Evolutionary conservation across 75 land plant species (phyloP).

Genomic region (Picea sitchensis): DNA sequence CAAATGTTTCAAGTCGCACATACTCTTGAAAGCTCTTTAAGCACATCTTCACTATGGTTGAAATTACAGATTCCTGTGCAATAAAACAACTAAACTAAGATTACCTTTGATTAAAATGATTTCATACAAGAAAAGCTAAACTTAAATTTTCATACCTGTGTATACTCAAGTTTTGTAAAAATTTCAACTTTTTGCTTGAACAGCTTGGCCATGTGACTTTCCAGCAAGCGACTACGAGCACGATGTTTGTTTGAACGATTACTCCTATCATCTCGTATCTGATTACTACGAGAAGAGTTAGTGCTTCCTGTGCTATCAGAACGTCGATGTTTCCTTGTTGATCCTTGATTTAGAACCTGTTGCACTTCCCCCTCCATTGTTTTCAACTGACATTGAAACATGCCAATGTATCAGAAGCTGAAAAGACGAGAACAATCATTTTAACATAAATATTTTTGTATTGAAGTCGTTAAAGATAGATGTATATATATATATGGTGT

Average conservation of each 20-base stretch:
- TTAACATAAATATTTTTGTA: not conserved
- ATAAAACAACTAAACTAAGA: not conserved
- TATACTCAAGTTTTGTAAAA: slow-evolving; percentile 86
- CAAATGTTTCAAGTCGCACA: slow-evolving; percentile 90
- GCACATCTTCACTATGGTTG: slow-evolving; percentile 72
- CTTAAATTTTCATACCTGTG: slow-evolving; percentile 61
- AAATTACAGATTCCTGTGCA: slow-evolving; percentile 85
- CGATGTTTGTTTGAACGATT: slow-evolving; percentile 59
- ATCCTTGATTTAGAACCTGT: slow-evolving; percentile 74
- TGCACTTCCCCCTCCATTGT: slow-evolving; percentile 55
- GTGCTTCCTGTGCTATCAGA: slow-evolving; percentile 91
- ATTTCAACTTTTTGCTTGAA: slow-evolving; percentile 95
- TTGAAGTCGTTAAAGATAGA: not conserved
- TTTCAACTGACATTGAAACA: slow-evolving; percentile 39
- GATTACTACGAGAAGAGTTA: slow-evolving; percentile 76
- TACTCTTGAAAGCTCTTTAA: slow-evolving; percentile 92
- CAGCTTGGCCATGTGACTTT: slow-evolving; percentile 90
- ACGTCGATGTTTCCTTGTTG: slow-evolving; percentile 51
- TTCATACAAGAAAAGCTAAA: not conserved
- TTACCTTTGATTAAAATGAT: not conserved
- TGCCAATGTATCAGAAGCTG: not conserved
- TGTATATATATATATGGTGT: not conserved
- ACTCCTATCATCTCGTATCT: slow-evolving; percentile 62
- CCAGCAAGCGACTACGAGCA: slow-evolving; percentile 82
- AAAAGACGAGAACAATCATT: not conserved